Conservation (phyloP, 768 basidiomycete genomes). For the Leccinum truebloodii region DNA sequence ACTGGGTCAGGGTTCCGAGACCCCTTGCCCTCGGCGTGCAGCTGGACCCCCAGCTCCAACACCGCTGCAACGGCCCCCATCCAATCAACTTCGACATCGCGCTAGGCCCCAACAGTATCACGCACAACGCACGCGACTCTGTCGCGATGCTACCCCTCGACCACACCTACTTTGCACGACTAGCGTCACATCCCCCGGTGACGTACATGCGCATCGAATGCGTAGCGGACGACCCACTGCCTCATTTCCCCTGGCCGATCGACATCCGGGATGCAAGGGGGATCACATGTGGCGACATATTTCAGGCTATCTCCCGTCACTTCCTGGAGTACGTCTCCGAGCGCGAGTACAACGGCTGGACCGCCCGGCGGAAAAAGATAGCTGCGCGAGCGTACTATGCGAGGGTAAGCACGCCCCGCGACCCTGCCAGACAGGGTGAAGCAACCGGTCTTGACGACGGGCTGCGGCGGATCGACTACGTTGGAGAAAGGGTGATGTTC, state of each 20-base stretch:
- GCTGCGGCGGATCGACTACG: conserved; percentile 3
- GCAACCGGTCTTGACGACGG: not conserved
- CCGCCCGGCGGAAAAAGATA: not conserved
- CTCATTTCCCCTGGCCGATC: not conserved
- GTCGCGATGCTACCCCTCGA: not conserved
- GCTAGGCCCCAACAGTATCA: not conserved
- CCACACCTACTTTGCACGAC: not conserved
- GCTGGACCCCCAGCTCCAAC: not conserved
- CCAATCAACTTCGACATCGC: not conserved
- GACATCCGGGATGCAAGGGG: not conserved
- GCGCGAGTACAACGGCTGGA: not conserved
- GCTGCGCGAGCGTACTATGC: not conserved
- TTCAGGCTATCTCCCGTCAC: not conserved
- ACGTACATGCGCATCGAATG: not conserved
- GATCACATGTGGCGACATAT: not conserved
- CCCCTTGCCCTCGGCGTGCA: not conserved
- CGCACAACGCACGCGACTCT: not conserved
- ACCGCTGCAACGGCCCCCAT: not conserved
- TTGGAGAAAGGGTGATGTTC: not conserved
- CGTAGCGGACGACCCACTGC: not conserved
- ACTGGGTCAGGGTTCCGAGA: not conserved
- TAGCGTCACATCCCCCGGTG: not conserved
- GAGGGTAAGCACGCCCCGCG: not conserved
- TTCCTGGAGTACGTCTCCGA: not conserved
- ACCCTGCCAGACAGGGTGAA: not conserved